Conservation (phyloP, 192 early-diverging fungal genomes). For the Phycomyces nitens region DNA sequence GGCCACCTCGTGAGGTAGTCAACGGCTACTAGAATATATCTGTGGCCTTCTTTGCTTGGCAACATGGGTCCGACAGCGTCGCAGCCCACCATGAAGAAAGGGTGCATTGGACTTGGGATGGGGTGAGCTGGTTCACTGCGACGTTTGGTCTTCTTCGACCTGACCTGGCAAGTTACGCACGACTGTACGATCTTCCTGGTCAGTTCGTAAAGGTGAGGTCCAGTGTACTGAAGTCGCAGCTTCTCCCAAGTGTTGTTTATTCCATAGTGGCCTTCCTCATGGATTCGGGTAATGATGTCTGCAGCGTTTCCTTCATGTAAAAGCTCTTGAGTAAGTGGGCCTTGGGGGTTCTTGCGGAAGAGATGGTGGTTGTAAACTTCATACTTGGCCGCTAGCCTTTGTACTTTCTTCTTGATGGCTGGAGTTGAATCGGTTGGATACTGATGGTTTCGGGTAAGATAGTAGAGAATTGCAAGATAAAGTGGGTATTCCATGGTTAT, state of each 20-base stretch:
- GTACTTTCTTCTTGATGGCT: not conserved
- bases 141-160: not conserved
- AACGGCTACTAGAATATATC: slow-evolving; percentile 23
- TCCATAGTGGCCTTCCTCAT: slow-evolving; percentile 16
- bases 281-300: slow-evolving; percentile 1
- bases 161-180: slow-evolving; percentile 17
- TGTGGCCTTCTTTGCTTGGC: not conserved
- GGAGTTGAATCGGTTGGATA: not conserved
- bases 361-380: not conserved
- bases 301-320: slow-evolving; percentile 12
- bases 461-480: not conserved
- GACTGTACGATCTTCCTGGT: not conserved
- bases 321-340: not conserved
- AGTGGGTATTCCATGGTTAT: slow-evolving; percentile 1
- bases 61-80: slow-evolving; percentile 12
- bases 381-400: not conserved
- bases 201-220: not conserved
- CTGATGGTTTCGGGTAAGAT: not conserved
- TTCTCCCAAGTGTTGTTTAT: slow-evolving; percentile 1
- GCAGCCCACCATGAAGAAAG: slow-evolving; percentile 9
- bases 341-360: not conserved
- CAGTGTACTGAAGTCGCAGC: not conserved
- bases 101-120: not conserved
- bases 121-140: not conserved
- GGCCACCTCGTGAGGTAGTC: slow-evolving; percentile 31